Percentiles rank a stretch among this genome's conserved stretches.
Conservation (phyloP, 345 rosid species). For the Conringia planisiliqua region DNA sequence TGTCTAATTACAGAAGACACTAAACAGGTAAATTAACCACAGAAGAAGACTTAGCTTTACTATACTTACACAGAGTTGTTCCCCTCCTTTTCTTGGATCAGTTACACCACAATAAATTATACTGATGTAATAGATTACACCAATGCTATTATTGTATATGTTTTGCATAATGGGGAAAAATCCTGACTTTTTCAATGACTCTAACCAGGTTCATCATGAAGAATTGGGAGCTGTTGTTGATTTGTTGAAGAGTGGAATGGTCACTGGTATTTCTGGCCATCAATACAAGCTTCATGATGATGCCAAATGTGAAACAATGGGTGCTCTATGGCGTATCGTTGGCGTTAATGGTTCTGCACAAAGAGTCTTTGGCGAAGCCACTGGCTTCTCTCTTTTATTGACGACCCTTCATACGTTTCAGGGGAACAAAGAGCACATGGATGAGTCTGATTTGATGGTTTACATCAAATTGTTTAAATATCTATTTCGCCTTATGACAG, state of each 20-base stretch:
- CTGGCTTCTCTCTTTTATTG: slow-evolving; percentile 94
- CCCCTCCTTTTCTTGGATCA: slow-evolving; percentile 13
- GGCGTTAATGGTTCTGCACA: slow-evolving; percentile 83
- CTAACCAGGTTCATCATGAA: slow-evolving; percentile 79
- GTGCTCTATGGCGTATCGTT: slow-evolving; percentile 92
- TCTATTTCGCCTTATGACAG: slow-evolving; percentile 83
- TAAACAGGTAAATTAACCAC: slow-evolving; percentile 48
- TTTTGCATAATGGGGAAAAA: neutral
- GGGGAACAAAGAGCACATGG: slow-evolving; percentile 55
- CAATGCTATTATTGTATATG: neutral
- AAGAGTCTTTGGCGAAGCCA: slow-evolving; percentile 91
- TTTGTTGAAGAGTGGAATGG: slow-evolving; percentile 97
- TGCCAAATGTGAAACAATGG: slow-evolving; percentile 98
- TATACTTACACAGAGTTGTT: neutral
- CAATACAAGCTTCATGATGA: slow-evolving; percentile 86
- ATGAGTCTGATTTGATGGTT: slow-evolving; percentile 52
- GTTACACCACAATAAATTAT: neutral
- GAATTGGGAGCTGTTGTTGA: slow-evolving; percentile 89
- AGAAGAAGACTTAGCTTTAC: slow-evolving; percentile 5
- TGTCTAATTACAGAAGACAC: slow-evolving; percentile 94
- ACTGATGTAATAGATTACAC: neutral
- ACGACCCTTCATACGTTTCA: slow-evolving; percentile 90
- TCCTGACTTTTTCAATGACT: slow-evolving; percentile 10
- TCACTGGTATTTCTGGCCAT: slow-evolving; percentile 78
- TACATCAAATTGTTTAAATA: slow-evolving; percentile 73